Conservation (phyloP, 1,284 basidiomycete species). For the Hypsizygus ulmarius region DNA sequence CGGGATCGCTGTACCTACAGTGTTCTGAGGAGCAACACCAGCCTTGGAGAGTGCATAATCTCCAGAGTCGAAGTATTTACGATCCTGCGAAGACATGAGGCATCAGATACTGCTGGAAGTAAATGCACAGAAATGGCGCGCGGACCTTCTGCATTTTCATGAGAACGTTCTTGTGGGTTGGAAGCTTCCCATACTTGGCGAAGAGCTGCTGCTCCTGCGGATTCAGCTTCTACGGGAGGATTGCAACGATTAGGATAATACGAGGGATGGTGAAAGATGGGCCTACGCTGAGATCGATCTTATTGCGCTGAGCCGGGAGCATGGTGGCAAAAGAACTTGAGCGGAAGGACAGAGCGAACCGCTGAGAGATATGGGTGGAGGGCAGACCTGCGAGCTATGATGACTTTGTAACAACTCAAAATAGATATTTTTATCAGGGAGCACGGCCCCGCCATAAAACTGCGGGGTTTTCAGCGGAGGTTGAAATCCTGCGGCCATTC, state of each 20-base stretch:
- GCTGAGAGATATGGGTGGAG: slow-evolving; percentile 20
- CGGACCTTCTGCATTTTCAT: slow-evolving; percentile 93
- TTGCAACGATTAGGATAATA: slow-evolving; percentile 24
- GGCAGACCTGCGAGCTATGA: slow-evolving; percentile 21
- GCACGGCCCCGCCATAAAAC: slow-evolving; percentile 18
- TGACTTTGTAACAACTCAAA: slow-evolving; percentile 20
- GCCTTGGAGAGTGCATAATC: slow-evolving; percentile 97
- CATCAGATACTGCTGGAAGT: slow-evolving; percentile 3
- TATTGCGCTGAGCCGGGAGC: slow-evolving; percentile 83
- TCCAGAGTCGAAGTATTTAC: slow-evolving; percentile 97
- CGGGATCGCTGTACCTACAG: slow-evolving; percentile 91
- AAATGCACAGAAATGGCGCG: slow-evolving; percentile 8
- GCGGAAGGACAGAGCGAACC: slow-evolving; percentile 16
- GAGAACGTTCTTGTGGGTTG: slow-evolving; percentile 88
- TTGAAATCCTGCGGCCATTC: slow-evolving; percentile 15
- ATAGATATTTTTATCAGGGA: slow-evolving; percentile 23
- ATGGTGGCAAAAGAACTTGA: slow-evolving; percentile 41
- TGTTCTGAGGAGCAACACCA: slow-evolving; percentile 82
- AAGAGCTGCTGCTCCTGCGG: slow-evolving; percentile 95
- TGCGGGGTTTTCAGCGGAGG: slow-evolving; percentile 31
- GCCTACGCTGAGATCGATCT: slow-evolving; percentile 85
- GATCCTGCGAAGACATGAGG: slow-evolving; percentile 58
- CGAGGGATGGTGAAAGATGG: slow-evolving; percentile 11
- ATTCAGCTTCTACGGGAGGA: slow-evolving; percentile 64
- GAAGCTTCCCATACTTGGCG: slow-evolving; percentile 92